Evolutionary conservation across 345 rosid species (phyloP).

Genomic region (Viola odorata): DNA sequence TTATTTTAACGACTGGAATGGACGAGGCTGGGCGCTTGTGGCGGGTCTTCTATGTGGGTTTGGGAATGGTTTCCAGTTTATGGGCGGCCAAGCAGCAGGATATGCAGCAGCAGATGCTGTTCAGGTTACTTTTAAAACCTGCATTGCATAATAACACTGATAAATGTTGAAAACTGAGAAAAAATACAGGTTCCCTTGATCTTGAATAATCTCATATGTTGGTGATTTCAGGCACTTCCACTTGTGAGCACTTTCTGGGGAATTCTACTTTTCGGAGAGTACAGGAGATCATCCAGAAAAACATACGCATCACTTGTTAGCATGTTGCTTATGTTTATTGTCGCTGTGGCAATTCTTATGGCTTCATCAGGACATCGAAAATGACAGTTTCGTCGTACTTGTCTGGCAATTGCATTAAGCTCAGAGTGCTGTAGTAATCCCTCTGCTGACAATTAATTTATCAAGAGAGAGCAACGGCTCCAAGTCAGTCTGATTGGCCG

Average conservation of each 20-base stretch:
- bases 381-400: conserved; percentile 14
- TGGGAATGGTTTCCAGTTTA: conserved; percentile 81
- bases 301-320: conserved; percentile 54
- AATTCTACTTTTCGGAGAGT: conserved; percentile 73
- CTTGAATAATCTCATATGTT: neutral
- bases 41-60: conserved; percentile 81
- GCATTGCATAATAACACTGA: too few relatives aligned
- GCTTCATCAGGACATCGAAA: conserved; percentile 73
- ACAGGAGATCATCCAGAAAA: conserved; percentile 58
- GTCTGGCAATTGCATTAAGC: too few relatives aligned
- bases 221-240: conserved; percentile 70
- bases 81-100: conserved; percentile 91
- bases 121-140: conserved; percentile 38
- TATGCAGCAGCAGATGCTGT: conserved; percentile 89
- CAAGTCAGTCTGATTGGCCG: too few relatives aligned
- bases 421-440: too few relatives aligned
- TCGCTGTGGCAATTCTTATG: conserved; percentile 72
- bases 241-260: conserved; percentile 94
- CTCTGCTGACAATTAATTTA: too few relatives aligned
- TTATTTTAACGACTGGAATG: conserved; percentile 66
- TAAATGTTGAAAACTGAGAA: neutral
- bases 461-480: too few relatives aligned
- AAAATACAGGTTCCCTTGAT: too few relatives aligned
- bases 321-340: conserved; percentile 72
- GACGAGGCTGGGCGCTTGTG: conserved; percentile 74